These are phyloP conservation scores for Boletus reticuloceps DNA, from an alignment of 768 basidiomycete species.

Conservation along the genomic window DNA sequence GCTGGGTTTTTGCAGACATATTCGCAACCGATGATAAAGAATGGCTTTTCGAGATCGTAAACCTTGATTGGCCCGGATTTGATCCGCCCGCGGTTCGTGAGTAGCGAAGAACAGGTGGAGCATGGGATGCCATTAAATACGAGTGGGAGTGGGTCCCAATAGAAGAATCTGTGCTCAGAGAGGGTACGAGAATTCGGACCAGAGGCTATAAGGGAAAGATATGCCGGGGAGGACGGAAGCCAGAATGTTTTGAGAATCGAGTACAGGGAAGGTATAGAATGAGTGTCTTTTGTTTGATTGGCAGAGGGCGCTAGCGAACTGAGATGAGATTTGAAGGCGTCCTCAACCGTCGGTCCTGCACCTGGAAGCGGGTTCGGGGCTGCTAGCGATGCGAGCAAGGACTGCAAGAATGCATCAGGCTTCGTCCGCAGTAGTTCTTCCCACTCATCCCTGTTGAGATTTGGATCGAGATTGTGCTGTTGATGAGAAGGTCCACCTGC, in stretches of 20 bases:
- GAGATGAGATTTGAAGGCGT: slow-evolving; percentile 77
- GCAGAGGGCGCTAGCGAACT: slow-evolving; percentile 55
- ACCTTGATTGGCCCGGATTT: slow-evolving; percentile 72
- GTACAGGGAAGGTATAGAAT: slow-evolving; percentile 67
- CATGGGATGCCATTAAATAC: slow-evolving; percentile 82
- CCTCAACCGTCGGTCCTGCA: slow-evolving; percentile 64
- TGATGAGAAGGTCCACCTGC: slow-evolving; percentile 21
- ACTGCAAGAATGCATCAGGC: slow-evolving; percentile 54
- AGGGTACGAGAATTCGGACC: slow-evolving; percentile 64
- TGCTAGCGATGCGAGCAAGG: slow-evolving; percentile 55
- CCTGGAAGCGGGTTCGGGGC: slow-evolving; percentile 62
- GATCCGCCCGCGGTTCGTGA: slow-evolving; percentile 70
- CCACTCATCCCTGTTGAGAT: slow-evolving; percentile 62
- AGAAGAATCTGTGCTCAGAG: slow-evolving; percentile 76
- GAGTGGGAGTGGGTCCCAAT: slow-evolving; percentile 83
- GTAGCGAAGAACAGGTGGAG: slow-evolving; percentile 57
- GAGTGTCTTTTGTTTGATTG: slow-evolving; percentile 40
- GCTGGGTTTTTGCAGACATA: slow-evolving; percentile 58
- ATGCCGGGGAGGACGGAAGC: slow-evolving; percentile 76
- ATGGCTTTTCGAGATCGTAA: slow-evolving; percentile 76
- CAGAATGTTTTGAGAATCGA: slow-evolving; percentile 81
- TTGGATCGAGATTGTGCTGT: slow-evolving; percentile 46
- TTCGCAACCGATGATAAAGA: slow-evolving; percentile 84
- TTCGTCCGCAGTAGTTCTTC: slow-evolving; percentile 53
- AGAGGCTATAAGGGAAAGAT: slow-evolving; percentile 74